Conservation (phyloP, 352 stramenopile species). For the Globisporangium spiculum region DNA sequence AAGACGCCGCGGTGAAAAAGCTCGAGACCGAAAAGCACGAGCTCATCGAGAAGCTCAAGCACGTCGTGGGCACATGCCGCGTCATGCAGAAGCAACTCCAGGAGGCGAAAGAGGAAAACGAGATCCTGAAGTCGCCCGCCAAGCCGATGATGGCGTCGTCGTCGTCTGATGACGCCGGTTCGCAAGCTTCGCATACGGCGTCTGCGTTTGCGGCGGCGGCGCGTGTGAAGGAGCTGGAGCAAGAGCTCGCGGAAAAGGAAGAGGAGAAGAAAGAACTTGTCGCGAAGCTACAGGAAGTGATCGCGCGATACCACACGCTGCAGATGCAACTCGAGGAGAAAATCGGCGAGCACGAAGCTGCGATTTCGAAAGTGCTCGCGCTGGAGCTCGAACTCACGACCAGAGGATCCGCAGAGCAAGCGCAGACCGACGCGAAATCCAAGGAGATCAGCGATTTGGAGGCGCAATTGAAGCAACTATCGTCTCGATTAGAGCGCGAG, state of each 20-base stretch:
- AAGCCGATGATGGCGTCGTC: constrained; percentile 21
- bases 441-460: constrained; percentile 33
- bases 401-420: constrained; percentile 19
- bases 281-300: constrained; percentile 49
- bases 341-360: constrained; percentile 43
- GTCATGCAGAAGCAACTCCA: constrained; percentile 74
- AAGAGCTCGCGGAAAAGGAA: constrained; percentile 38
- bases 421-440: constrained; percentile 3
- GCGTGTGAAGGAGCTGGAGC: constrained; percentile 30
- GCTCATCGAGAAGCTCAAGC: constrained; percentile 77
- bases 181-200: neutral
- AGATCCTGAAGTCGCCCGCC: constrained; percentile 31
- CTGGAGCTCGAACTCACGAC: constrained; percentile 50
- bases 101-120: constrained; percentile 57
- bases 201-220: constrained; percentile 21
- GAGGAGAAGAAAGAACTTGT: constrained; percentile 46
- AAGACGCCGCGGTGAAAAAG: constrained; percentile 35
- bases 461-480: constrained; percentile 27
- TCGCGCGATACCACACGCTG: constrained; percentile 43
- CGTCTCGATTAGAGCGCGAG: constrained; percentile 30
- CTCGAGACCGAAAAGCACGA: constrained; percentile 67
- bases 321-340: constrained; percentile 51
- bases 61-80: constrained; percentile 62
- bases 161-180: neutral
- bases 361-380: constrained; percentile 44